Percentiles rank a stretch among this genome's conserved stretches.
These are phyloP conservation scores for Hypoxylon sp. DNA, from an alignment of 2,329 filamentous ascomycete genomes.

Conservation along the genomic window DNA sequence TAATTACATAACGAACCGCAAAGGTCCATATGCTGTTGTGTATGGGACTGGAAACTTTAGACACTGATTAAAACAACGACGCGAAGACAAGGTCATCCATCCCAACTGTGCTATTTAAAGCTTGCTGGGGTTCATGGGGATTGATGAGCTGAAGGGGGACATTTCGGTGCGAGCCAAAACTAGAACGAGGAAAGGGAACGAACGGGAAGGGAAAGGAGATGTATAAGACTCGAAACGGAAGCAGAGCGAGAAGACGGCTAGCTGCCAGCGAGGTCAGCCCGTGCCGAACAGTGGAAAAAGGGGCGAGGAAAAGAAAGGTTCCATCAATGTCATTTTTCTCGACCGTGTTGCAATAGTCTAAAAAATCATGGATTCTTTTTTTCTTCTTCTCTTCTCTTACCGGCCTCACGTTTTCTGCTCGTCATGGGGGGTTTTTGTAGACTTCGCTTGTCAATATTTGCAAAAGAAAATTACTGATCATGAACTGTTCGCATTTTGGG, in stretches of 20 bases:
- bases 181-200: not conserved
- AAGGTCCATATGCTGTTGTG: not conserved
- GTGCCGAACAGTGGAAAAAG: not conserved
- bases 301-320: constrained; percentile 12
- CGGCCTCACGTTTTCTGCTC: constrained; percentile 15
- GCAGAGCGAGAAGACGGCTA: not conserved
- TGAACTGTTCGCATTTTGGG: no score
- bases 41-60: not conserved
- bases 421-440: constrained; percentile 31
- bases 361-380: constrained; percentile 40
- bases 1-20: constrained; percentile 1
- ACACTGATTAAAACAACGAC: not conserved
- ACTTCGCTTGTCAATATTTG: no score
- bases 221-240: not conserved
- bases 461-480: no score
- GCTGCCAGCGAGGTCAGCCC: not conserved
- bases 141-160: not conserved
- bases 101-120: not conserved
- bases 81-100: not conserved
- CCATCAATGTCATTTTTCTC: constrained; percentile 40
- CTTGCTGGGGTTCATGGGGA: not conserved
- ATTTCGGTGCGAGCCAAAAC: constrained; percentile 2
- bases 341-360: constrained; percentile 43
- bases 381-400: constrained; percentile 11
- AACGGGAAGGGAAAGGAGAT: not conserved